Conservation (phyloP, 495 filamentous ascomycete species). For the Staphylotrichum longicolle region DNA sequence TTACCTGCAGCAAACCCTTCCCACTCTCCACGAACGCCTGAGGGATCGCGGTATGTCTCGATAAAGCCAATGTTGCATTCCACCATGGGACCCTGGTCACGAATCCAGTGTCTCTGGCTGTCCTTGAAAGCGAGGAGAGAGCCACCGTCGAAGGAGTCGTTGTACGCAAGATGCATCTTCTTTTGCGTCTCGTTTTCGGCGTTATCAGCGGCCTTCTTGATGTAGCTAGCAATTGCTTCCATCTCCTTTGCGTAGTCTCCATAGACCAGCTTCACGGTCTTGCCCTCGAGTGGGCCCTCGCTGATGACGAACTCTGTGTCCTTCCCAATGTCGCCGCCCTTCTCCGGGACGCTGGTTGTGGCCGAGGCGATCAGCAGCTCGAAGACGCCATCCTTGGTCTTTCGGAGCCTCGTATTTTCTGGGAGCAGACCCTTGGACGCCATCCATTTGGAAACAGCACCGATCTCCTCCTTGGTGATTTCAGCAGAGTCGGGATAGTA, state of each 20-base stretch:
- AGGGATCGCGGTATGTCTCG: slow-evolving; percentile 93
- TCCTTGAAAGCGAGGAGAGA: slow-evolving; percentile 88
- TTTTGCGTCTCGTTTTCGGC: slow-evolving; percentile 83
- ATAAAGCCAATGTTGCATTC: slow-evolving; percentile 94
- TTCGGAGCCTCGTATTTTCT: slow-evolving; percentile 85
- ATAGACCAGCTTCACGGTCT: slow-evolving; percentile 67
- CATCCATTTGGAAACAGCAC: slow-evolving; percentile 66
- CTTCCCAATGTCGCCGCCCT: slow-evolving; percentile 68
- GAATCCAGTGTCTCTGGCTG: slow-evolving; percentile 86
- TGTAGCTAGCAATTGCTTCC: slow-evolving; percentile 67
- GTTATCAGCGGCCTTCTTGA: slow-evolving; percentile 69
- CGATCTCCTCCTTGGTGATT: slow-evolving; percentile 85
- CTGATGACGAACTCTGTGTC: slow-evolving; percentile 64
- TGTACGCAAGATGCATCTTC: slow-evolving; percentile 80
- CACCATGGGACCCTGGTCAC: slow-evolving; percentile 83
- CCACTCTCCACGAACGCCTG: slow-evolving; percentile 94
- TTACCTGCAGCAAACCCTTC: slow-evolving; percentile 76
- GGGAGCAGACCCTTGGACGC: slow-evolving; percentile 67
- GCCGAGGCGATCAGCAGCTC: slow-evolving; percentile 84
- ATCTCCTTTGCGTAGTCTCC: slow-evolving; percentile 82
- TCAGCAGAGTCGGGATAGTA: slow-evolving; percentile 88
- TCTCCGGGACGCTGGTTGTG: slow-evolving; percentile 43
- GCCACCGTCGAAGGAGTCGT: slow-evolving; percentile 78
- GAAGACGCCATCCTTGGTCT: slow-evolving; percentile 67
- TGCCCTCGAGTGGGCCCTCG: slow-evolving; percentile 61